Percentiles rank a stretch among this genome's conserved stretches.
These are phyloP conservation scores for Cystobasidium ongulense DNA, from an alignment of 768 basidiomycete species.

Conservation along the genomic window DNA sequence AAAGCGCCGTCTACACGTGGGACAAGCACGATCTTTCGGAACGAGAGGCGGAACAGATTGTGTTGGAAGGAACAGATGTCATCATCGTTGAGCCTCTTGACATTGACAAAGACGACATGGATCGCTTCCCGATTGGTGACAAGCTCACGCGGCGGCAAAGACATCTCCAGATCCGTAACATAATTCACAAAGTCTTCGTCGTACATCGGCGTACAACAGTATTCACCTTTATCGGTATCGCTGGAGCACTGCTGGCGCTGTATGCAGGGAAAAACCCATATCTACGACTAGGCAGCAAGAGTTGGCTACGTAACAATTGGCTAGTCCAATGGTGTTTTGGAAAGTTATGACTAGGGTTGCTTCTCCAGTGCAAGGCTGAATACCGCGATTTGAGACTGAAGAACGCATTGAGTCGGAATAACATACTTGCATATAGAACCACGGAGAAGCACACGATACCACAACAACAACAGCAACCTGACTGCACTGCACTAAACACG, in stretches of 20 bases:
- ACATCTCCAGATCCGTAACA: background rate
- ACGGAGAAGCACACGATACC: background rate
- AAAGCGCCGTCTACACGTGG: conserved; percentile 17
- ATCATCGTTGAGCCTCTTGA: conserved; percentile 3
- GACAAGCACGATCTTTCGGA: conserved; percentile 7
- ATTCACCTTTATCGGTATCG: conserved; percentile 4
- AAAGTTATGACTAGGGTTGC: conserved; percentile 11
- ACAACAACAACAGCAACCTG: background rate
- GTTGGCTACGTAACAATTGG: conserved; percentile 17
- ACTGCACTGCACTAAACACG: background rate
- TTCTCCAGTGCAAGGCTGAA: background rate
- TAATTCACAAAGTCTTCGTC: conserved; percentile 1
- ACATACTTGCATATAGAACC: background rate
- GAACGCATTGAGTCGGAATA: background rate
- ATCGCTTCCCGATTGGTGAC: background rate
- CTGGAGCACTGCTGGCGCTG: conserved; percentile 13
- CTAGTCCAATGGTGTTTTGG: background rate
- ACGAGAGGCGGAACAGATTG: conserved; percentile 17
- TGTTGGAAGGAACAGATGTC: conserved; percentile 15
- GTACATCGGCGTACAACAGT: background rate
- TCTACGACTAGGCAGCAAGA: background rate
- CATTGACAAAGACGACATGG: conserved; percentile 9
- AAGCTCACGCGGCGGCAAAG: background rate
- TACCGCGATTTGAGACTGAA: background rate
- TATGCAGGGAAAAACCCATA: background rate